Percentiles rank a stretch among this genome's conserved stretches.
phyloP scores from a whole-genome alignment of 2,329 filamentous ascomycete genomes.

The Calonectria hawksworthii region DNA sequence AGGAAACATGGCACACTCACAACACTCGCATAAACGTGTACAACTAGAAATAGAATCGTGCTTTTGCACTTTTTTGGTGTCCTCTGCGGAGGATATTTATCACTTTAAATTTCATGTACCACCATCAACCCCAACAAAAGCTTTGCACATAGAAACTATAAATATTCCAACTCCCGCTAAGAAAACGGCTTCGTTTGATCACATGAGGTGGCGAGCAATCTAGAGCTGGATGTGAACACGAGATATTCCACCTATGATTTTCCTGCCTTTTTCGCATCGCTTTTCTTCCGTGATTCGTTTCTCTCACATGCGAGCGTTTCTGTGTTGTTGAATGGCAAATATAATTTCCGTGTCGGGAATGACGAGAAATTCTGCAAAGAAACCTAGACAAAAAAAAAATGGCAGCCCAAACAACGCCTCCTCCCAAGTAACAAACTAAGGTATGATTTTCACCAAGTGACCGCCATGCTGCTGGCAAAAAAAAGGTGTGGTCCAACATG shows the following conservation, averaged over 20 bases:
- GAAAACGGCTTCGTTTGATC: neutral
- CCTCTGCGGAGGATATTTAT: conserved; percentile 2
- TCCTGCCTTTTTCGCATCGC: neutral
- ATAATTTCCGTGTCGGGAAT: neutral
- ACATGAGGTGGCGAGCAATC: conserved; percentile 1
- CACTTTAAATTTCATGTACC: conserved; percentile 8
- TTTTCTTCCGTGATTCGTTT: neutral
- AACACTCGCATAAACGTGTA: conserved; percentile 22
- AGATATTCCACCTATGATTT: neutral
- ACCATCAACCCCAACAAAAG: neutral
- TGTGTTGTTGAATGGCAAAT: neutral
- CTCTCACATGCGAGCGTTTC: neutral
- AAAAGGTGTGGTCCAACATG: conserved; percentile 2
- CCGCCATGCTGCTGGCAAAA: neutral
- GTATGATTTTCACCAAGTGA: neutral
- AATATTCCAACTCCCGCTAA: conserved; percentile 1
- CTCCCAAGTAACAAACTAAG: neutral
- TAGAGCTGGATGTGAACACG: conserved; percentile 12
- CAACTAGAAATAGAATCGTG: conserved; percentile 1
- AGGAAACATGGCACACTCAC: conserved; percentile 3
- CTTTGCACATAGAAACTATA: conserved; percentile 7
- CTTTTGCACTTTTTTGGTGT: conserved; percentile 10
- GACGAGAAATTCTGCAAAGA: neutral
- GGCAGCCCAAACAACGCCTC: conserved; percentile 13
- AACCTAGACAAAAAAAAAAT: conserved; percentile 4